phyloP scores from a whole-genome alignment of 1,139 yeast genomes.

The Yamadazyma aaseri region DNA sequence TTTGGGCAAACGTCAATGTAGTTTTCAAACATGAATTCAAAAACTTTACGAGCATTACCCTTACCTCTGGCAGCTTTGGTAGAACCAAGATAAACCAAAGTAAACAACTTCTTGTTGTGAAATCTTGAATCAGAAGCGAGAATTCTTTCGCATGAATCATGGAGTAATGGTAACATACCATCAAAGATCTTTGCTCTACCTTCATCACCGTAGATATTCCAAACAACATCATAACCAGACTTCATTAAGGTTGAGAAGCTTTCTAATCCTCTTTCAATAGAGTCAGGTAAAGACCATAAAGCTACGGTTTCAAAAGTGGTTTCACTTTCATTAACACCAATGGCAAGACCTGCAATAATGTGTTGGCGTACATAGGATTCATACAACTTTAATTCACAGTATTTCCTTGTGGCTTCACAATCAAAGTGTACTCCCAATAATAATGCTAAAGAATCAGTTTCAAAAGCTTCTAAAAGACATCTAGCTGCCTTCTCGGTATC shows the following conservation, averaged over 20 bases:
- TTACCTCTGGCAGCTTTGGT: constrained; percentile 61
- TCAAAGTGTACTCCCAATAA: constrained; percentile 46
- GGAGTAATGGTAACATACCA: constrained; percentile 57
- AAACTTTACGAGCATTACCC: constrained; percentile 60
- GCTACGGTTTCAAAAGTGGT: constrained; percentile 62
- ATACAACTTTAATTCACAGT: constrained; percentile 48
- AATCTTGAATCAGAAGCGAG: constrained; percentile 32
- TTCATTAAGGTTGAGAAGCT: constrained; percentile 51
- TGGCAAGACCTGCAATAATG: constrained; percentile 52
- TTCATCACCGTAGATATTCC: constrained; percentile 49
- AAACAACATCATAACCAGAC: constrained; percentile 56
- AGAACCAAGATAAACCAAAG: constrained; percentile 63
- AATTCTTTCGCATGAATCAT: constrained; percentile 47
- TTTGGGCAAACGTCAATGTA: constrained; percentile 47
- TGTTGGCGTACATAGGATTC: constrained; percentile 60
- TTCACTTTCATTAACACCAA: constrained; percentile 45
- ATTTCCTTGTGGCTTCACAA: constrained; percentile 31
- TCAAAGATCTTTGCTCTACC: constrained; percentile 56
- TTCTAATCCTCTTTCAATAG: constrained; percentile 43
- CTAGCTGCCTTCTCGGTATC: constrained; percentile 57
- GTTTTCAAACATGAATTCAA: constrained; percentile 53
- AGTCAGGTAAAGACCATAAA: constrained; percentile 60
- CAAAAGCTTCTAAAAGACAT: constrained; percentile 52
- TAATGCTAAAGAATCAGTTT: constrained; percentile 50
- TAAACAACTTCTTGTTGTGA: constrained; percentile 43